Evolutionary conservation across 2,329 filamentous ascomycete species (phyloP), one percentile per base, ranked within the genome.

Genomic region (Shiraia sp.): DNA sequence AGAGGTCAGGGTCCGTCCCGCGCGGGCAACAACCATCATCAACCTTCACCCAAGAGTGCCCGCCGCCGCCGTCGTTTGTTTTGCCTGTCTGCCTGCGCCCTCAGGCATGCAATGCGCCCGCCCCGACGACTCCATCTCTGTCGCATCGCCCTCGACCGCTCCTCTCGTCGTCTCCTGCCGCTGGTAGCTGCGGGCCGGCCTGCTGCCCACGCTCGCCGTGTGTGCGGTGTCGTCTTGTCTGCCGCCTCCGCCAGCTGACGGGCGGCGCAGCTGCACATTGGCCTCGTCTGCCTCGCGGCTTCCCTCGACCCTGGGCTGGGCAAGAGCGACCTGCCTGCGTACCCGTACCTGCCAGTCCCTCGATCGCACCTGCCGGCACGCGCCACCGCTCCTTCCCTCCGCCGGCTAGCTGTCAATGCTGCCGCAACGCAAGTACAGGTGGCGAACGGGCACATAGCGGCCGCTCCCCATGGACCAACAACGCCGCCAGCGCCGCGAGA

Each of bases 401-500:
- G 36, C 49, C 39, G 51, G 19, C 19, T 22, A 4, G 19, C 19
- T 22, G 19, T 55, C 53, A 49, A 60, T 58, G 57, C 44, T 42
- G 55, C 44, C 45, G 35, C 45, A 33, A 42, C 54, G 44, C n/a
- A 36, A 28, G 15, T 10, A 32, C 30, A 37, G 27, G 29, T 32
- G 40, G 34, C 33, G 28, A 36, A 17, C 12, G 27, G 36, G 47
- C 45, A 40, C 44, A 40, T 47, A 37, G 36, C 54, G 46, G 44
- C 39, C 58, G 41, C 16, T 32, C 37, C 33, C 47, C 51, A 66
- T 66, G 63, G 63, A 65, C 26, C 59, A 53, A 36, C 39, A 50
- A 34, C 38, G 53, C 37, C 59, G 61, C 16, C 55, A 40, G 46
- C 51, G 59, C 42, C 45, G 57, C 40, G 59, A 64, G 42, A 51